Base-by-base conservation (phyloP, 2,329 filamentous ascomycete genomes). In the Exserohilum turcica region DNA sequence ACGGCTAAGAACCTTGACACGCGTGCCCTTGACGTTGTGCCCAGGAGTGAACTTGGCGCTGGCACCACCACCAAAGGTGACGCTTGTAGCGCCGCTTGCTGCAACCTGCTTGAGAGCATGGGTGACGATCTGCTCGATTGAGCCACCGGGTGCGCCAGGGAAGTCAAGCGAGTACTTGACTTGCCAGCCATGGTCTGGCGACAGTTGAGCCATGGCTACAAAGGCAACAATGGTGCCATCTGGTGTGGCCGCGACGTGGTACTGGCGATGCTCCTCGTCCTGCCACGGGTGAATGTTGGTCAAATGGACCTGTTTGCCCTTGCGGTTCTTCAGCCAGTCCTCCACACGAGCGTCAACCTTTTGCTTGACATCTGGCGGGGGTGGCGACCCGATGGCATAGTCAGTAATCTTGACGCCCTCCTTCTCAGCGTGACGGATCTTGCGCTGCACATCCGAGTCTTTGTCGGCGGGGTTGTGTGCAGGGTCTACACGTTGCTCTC, bases 121-220 rank as follows among this genome's bases (percentile, higher is more conserved):
- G 32, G 89, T 85, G 64, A 95, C 89, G 35, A 94, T 84, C 35
- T 88, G 83, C 77, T 97, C 92, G 59, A 96, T 96, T 29, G 90
- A 88, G 40, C 92, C 92, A 38, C 86, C 90, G n/a, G 92, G 89
- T 0, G 92, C 85, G 21, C 85, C 86, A 0, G 92, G 92, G 81
- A 97, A 96, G 75, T 97, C 91, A 48, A 97, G 85, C n/a, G 89
- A 90, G 80, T 94, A 96, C 79, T 97, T 97, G 71, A 96, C 88
- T 78, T 97, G 92, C 86, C 91, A 95, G 48, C 92, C 92, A 71
- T 95, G 85, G 31, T 84, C 80, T 2, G 91, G 90, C 3, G 89
- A 85, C 24, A 97, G 84, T 73, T 91, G 89, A 47, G 90, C 89
- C 65, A 97, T 80, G 7, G 93, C 87, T n/a, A 93, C 88, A 53